Percentiles rank a stretch among this genome's conserved stretches.
Conservation (phyloP, 176 grass and related monocot genomes). For the Musa itinerans region DNA sequence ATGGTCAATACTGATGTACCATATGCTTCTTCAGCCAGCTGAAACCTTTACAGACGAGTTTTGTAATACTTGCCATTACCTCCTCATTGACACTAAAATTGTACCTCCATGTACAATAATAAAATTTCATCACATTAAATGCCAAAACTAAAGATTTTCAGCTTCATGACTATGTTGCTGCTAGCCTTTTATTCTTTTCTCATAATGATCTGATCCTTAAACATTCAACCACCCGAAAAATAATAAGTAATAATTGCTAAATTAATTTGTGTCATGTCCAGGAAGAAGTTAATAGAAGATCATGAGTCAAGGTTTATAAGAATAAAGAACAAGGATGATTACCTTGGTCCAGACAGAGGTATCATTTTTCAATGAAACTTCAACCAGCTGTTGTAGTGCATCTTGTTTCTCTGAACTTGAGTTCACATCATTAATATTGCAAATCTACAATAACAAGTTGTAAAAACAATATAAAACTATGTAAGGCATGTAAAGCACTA, state of each 20-base stretch:
- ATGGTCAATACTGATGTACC: no score
- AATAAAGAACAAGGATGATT: conserved; percentile 2
- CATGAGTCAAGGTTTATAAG: neutral
- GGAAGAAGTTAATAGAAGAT: neutral
- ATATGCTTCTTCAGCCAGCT: no score
- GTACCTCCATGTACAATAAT: no score
- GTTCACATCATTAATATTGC: conserved; percentile 47
- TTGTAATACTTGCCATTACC: no score
- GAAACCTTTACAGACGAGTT: no score
- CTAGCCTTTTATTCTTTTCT: neutral
- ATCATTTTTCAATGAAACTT: conserved; percentile 61
- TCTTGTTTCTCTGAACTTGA: conserved; percentile 60
- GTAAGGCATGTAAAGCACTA: no score
- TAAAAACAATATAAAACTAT: no score
- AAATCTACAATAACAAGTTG: conserved; percentile 39
- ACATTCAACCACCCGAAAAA: neutral
- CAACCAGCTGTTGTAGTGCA: conserved; percentile 71
- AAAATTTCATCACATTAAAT: no score
- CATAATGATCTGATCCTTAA: neutral
- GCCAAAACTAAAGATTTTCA: neutral
- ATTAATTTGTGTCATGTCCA: neutral
- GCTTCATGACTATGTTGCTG: neutral
- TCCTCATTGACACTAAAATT: no score
- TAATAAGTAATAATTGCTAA: neutral
- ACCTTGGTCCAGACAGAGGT: conserved; percentile 92